A percentile compares a stretch with the other conserved stretches of the same genome.
These are phyloP conservation scores for Trapa bicornis DNA, from an alignment of 345 rosid species.

Conservation along the genomic window DNA sequence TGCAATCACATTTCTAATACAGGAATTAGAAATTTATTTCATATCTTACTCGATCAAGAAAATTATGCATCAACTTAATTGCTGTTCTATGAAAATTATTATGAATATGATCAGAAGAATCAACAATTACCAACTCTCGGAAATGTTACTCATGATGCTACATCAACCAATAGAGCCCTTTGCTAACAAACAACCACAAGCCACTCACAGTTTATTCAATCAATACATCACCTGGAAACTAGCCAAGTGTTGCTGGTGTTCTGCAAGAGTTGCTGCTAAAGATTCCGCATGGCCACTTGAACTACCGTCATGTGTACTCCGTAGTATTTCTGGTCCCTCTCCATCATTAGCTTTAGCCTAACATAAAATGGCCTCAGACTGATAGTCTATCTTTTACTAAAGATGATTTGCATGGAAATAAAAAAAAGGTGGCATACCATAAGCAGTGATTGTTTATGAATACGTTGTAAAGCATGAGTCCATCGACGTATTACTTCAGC, in stretches of 20 bases:
- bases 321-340: slow-evolving; percentile 93
- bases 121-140: not conserved
- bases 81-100: not conserved
- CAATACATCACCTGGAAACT: slow-evolving; percentile 69
- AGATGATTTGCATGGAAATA: too few species aligned
- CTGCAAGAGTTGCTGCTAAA: slow-evolving; percentile 75
- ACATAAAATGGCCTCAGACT: slow-evolving; percentile 8
- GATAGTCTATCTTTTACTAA: not conserved
- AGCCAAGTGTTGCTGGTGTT: slow-evolving; percentile 96
- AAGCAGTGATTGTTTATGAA: slow-evolving; percentile 93
- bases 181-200: not conserved
- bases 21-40: too few species aligned
- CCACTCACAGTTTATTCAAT: not conserved
- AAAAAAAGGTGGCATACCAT: slow-evolving; percentile 38
- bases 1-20: not conserved
- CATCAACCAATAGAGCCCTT: not conserved
- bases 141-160: not conserved
- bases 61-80: not conserved
- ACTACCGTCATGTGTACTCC: slow-evolving; percentile 61
- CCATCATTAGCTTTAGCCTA: slow-evolving; percentile 97
- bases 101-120: not conserved
- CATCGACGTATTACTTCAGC: slow-evolving; percentile 97
- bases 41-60: too few species aligned
- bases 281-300: slow-evolving; percentile 86
- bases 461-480: slow-evolving; percentile 98